Conservation (phyloP, 2,329 filamentous ascomycete species). For the Curvularia sp. region DNA sequence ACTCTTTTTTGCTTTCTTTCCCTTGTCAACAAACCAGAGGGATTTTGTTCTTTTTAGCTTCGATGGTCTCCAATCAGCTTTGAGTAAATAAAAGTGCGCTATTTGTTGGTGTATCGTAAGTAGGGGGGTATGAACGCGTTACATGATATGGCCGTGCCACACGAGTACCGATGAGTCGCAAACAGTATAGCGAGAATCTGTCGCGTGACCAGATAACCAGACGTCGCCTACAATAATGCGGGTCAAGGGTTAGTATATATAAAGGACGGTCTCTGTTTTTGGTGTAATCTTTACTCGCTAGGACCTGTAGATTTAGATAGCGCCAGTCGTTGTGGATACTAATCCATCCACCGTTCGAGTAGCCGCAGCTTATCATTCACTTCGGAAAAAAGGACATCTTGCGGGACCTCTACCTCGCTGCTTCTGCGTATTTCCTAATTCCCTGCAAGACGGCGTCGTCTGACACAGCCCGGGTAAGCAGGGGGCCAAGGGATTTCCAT, state of each 20-base stretch:
- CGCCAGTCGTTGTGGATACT: neutral
- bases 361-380: neutral
- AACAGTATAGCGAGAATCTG: neutral
- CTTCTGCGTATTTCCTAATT: neutral
- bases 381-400: neutral
- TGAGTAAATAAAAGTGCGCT: neutral
- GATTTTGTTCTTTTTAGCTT: neutral
- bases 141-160: slow-evolving; percentile 13
- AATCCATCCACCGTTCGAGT: neutral
- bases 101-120: neutral
- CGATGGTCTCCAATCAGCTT: neutral
- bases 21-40: neutral
- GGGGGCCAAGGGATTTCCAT: neutral
- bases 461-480: neutral
- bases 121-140: slow-evolving; percentile 15
- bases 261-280: no score
- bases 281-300: neutral
- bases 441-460: neutral
- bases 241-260: neutral
- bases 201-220: neutral
- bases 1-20: neutral
- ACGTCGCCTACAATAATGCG: neutral
- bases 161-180: neutral
- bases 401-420: neutral
- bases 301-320: neutral